Evolutionary conservation across 179 eudicot species (phyloP).

Genomic region (Monotropa hypopitys): DNA sequence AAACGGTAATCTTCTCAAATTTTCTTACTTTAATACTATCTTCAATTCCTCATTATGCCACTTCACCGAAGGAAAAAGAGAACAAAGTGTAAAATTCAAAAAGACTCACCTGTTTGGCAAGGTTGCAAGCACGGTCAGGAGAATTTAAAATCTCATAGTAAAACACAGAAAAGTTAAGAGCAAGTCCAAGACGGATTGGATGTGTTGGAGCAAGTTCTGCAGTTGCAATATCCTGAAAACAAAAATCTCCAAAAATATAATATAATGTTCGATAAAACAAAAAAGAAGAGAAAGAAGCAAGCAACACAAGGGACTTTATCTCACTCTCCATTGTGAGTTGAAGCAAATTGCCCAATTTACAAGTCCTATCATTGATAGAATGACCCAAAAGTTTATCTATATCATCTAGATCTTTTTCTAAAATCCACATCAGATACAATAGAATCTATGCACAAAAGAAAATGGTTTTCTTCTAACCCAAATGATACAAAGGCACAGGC

Average conservation of each 20-base stretch:
- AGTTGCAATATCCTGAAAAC: conserved; percentile 56
- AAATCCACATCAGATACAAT: not conserved
- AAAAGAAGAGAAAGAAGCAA: no score
- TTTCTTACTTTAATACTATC: no score
- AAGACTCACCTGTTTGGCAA: conserved; percentile 24
- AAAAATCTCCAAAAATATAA: no score
- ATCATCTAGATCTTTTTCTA: no score
- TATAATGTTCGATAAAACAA: no score
- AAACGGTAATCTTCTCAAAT: no score
- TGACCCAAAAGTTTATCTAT: not conserved
- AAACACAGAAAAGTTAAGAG: conserved; percentile 60
- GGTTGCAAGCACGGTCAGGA: conserved; percentile 43
- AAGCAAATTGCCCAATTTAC: not conserved
- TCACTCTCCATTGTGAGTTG: not conserved
- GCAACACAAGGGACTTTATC: no score
- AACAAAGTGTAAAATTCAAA: not conserved
- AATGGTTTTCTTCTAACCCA: not conserved
- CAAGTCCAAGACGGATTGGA: conserved; percentile 67
- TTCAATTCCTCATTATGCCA: not conserved
- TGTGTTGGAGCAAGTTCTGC: conserved; percentile 59
- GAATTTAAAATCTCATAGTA: conserved; percentile 64
- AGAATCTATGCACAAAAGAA: not conserved
- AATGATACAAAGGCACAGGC: not conserved
- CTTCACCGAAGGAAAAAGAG: not conserved
- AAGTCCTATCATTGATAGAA: not conserved